phyloP scores from a whole-genome alignment of 2,329 filamentous ascomycete genomes.

The Westerdykella aurantiaca region DNA sequence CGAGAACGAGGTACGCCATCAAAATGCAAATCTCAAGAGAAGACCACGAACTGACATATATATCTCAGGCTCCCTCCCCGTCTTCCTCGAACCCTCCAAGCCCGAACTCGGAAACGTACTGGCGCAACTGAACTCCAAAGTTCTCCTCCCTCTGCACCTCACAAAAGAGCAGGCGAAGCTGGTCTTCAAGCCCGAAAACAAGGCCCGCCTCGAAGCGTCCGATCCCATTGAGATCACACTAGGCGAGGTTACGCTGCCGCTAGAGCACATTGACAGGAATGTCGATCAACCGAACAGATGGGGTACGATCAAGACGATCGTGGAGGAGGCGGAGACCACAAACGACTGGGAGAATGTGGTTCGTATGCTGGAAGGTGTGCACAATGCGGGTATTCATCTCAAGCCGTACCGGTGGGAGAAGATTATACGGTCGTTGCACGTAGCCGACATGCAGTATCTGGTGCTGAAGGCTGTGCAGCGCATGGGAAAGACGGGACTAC shows the following conservation, averaged over 20 bases:
- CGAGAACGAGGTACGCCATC: slow-evolving; percentile 17
- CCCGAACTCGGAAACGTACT: slow-evolving; percentile 40
- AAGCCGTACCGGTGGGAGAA: slow-evolving; percentile 10
- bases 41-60: slow-evolving; percentile 4
- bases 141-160: slow-evolving; percentile 43
- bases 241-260: slow-evolving; percentile 33
- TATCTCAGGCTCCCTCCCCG: slow-evolving; percentile 33
- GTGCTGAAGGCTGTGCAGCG: slow-evolving; percentile 28
- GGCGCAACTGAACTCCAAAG: slow-evolving; percentile 37
- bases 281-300: slow-evolving; percentile 14
- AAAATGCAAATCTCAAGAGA: slow-evolving; percentile 1
- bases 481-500: slow-evolving; percentile 19
- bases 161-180: slow-evolving; percentile 38
- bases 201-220: slow-evolving; percentile 35
- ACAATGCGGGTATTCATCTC: slow-evolving; percentile 19
- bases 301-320: slow-evolving; percentile 10
- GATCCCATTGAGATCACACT: slow-evolving; percentile 41
- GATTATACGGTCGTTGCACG: slow-evolving; percentile 16
- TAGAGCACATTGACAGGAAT: slow-evolving; percentile 28
- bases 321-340: slow-evolving; percentile 15
- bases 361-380: slow-evolving; percentile 26
- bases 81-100: slow-evolving; percentile 38
- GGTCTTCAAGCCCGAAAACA: slow-evolving; percentile 39
- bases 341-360: slow-evolving; percentile 35
- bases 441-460: slow-evolving; percentile 20